Evolutionary conservation across 2,329 filamentous ascomycete species (phyloP).

Genomic region (Ilyonectria sp.): DNA sequence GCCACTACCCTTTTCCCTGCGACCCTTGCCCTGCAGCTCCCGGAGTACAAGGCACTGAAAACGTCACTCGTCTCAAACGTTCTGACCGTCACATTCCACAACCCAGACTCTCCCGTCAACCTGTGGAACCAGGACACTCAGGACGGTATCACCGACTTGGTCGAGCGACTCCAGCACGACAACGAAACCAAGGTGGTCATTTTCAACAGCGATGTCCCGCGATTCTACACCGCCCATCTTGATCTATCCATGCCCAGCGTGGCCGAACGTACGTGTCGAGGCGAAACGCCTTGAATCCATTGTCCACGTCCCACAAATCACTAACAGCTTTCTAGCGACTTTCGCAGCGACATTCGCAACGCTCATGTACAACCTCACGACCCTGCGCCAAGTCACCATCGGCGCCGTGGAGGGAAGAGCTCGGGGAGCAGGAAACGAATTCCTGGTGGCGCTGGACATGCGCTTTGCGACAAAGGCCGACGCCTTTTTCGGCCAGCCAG

Average conservation of each 20-base stretch:
- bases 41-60: conserved; percentile 3
- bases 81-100: conserved; percentile 3
- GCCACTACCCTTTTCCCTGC: neutral
- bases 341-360: neutral
- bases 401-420: conserved; percentile 17
- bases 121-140: conserved; percentile 9
- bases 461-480: conserved; percentile 12
- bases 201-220: conserved; percentile 11
- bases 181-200: conserved; percentile 10
- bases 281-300: no score
- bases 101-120: neutral
- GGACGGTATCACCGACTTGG: neutral
- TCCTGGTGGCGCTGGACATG: conserved; percentile 14
- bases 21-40: neutral
- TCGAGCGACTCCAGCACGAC: conserved; percentile 2
- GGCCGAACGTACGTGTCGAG: neutral
- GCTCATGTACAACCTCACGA: conserved; percentile 12
- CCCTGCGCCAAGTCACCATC: conserved; percentile 13
- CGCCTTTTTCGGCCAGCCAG: conserved; percentile 10
- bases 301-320: neutral
- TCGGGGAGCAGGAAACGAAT: conserved; percentile 16
- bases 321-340: neutral
- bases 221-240: conserved; percentile 11
- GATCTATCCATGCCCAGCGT: neutral
- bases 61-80: neutral